Conservation (phyloP, 306 rosid genomes). For the Prunus davidiana region DNA sequence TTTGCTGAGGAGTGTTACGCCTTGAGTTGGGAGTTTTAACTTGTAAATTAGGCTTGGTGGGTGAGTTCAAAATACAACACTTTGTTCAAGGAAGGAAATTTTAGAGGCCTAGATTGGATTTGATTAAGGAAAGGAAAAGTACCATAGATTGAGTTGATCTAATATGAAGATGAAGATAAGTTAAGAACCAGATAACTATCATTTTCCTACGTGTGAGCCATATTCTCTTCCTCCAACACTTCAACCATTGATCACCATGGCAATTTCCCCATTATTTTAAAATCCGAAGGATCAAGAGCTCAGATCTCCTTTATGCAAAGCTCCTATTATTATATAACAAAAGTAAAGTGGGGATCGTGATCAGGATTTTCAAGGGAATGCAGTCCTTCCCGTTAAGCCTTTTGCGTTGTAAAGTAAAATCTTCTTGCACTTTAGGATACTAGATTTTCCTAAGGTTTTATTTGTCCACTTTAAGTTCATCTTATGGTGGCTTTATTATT, state of each 20-base stretch:
- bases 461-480: neutral
- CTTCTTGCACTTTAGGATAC: neutral
- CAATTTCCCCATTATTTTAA: neutral
- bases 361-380: neutral
- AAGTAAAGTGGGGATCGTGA: neutral
- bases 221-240: neutral
- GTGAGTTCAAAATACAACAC: too few species aligned
- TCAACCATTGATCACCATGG: neutral
- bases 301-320: neutral
- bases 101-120: too few species aligned
- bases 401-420: neutral
- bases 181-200: neutral
- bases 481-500: neutral
- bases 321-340: too few species aligned
- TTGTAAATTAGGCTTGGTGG: too few species aligned
- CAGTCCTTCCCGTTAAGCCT: neutral
- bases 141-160: neutral
- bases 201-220: neutral
- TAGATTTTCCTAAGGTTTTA: neutral
- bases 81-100: too few species aligned
- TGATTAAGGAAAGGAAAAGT: neutral
- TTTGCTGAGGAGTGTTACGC: too few species aligned
- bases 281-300: neutral
- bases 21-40: too few species aligned
- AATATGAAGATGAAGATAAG: neutral